Evolutionary conservation across 257 asterid genomes (phyloP), one percentile per base, ranked within the genome.

Genomic region (Jacaranda mimosifolia): DNA sequence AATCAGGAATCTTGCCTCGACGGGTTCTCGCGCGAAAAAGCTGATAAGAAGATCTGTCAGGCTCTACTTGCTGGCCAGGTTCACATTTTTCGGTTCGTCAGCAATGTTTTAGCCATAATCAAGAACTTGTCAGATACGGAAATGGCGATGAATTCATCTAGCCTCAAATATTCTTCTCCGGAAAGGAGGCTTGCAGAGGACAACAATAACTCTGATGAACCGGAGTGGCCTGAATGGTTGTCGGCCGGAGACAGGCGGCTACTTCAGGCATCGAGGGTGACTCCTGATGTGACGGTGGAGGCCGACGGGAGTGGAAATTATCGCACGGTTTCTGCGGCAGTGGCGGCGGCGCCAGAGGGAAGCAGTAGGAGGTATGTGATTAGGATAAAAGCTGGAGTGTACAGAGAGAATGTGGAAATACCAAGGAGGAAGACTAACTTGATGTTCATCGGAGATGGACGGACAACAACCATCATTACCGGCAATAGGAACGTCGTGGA

Each of bases 1-100:
- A 90, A 90, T 60, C 96, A 89, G 43, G 92, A 88, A 6, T 79
- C 92, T 1, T 90, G 94, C 76, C 85, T 90, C 17, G 96, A 90
- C 48, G 96, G 96, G 0, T 90, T 90, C 75, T 90, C 96, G 1
- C 92, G 88, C 68, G 89, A 81, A 10, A 53, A 14, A 0, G 94
- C 93, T n/a, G 94, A 89, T 38, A 79, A 78, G 81, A 65, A 77
- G 5, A 79, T 90, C 12, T 89, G 91, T 0, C 7, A 56, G 6
- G 73, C 75, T 0, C 77, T 89, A 19, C 15, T 85, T 5, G 46
- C 74, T n/a, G 96, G 91, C 0, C 89, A 85, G 51, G 72, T 53
- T 76, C 92, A 90, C 51, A 87, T 90, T 0, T 88, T 85, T 53
- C 80, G 83, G 40, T 88, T 90, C 68, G 88, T 87, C 18, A 87